Percentiles rank a stretch among this genome's conserved stretches.
phyloP scores from a whole-genome alignment of 2,329 filamentous ascomycete species.

The Triangularia verruculosa region DNA sequence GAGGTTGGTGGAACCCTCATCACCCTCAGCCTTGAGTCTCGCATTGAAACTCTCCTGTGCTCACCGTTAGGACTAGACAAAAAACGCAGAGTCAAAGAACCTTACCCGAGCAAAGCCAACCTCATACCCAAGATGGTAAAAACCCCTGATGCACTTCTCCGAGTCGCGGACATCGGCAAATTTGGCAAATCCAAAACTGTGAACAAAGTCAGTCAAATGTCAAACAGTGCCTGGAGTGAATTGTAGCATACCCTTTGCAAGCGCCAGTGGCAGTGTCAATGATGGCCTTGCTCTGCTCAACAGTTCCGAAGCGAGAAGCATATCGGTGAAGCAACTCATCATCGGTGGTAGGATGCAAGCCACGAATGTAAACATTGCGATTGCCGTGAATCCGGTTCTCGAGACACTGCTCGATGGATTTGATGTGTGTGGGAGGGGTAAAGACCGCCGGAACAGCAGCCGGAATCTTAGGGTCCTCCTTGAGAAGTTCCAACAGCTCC shows the following conservation, averaged over 20 bases:
- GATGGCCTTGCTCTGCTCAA: conserved; percentile 97
- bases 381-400: conserved; percentile 90
- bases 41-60: conserved; percentile 92
- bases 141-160: conserved; percentile 92
- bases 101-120: conserved; percentile 90
- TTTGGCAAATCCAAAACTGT: conserved; percentile 94
- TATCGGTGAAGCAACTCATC: conserved; percentile 84
- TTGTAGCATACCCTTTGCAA: conserved; percentile 81
- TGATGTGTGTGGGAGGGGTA: conserved; percentile 78
- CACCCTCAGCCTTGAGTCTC: conserved; percentile 92
- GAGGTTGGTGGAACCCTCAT: conserved; percentile 86
- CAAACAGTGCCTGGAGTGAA: conserved; percentile 5
- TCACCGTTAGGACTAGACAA: background rate
- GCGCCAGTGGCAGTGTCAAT: conserved; percentile 90
- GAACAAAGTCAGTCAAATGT: background rate
- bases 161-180: conserved; percentile 85
- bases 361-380: conserved; percentile 97
- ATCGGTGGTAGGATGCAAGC: conserved; percentile 90
- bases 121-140: conserved; percentile 92
- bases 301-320: conserved; percentile 82
- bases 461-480: conserved; percentile 79
- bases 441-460: conserved; percentile 86
- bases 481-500: conserved; percentile 61
- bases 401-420: conserved; percentile 89
- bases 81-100: conserved; percentile 20